Evolutionary conservation across 2,329 filamentous ascomycete genomes (phyloP).

Genomic region (Pyrenophora graminea): DNA sequence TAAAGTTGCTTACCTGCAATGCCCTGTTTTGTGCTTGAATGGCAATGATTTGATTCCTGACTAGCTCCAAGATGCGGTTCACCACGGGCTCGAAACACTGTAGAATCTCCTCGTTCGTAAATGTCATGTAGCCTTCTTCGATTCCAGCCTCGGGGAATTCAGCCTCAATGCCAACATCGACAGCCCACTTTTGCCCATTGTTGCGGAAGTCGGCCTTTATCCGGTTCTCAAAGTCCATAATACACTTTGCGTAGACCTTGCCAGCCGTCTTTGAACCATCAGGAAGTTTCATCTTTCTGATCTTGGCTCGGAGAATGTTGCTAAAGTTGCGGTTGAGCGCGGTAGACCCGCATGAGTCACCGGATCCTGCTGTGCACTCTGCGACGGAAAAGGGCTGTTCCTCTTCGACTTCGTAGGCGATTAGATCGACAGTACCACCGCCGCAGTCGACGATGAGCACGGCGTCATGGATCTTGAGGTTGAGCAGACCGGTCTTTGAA

Average conservation of each 20-base stretch:
- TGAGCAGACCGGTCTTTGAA: slow-evolving; percentile 92
- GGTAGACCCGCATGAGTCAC: slow-evolving; percentile 97
- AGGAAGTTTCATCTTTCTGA: slow-evolving; percentile 97
- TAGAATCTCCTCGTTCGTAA: slow-evolving; percentile 98
- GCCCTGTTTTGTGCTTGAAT: slow-evolving; percentile 96
- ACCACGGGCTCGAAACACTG: slow-evolving; percentile 99
- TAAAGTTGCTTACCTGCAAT: slow-evolving; percentile 67
- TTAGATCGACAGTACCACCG: slow-evolving; percentile 97
- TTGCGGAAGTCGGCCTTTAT: slow-evolving; percentile 99
- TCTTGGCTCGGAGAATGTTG: slow-evolving; percentile 96
- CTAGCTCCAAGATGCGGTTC: slow-evolving; percentile 92
- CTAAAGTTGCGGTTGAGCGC: slow-evolving; percentile 97
- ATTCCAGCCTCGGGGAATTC: slow-evolving; percentile 98
- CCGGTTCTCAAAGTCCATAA: slow-evolving; percentile 99
- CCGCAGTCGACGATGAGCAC: slow-evolving; percentile 97
- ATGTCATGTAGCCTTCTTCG: slow-evolving; percentile 99
- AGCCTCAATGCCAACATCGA: slow-evolving; percentile 97
- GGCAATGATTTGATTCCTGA: slow-evolving; percentile 97
- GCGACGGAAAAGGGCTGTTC: slow-evolving; percentile 96
- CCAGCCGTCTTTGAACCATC: slow-evolving; percentile 97
- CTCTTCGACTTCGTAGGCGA: slow-evolving; percentile 97
- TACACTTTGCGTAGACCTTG: slow-evolving; percentile 97
- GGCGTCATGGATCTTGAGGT: slow-evolving; percentile 98
- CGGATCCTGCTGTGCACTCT: slow-evolving; percentile 95
- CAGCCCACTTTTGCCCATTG: slow-evolving; percentile 98